These are phyloP conservation scores for Pseudohalonectria lignicola DNA, from an alignment of 2,329 filamentous ascomycete genomes.

Conservation along the genomic window DNA sequence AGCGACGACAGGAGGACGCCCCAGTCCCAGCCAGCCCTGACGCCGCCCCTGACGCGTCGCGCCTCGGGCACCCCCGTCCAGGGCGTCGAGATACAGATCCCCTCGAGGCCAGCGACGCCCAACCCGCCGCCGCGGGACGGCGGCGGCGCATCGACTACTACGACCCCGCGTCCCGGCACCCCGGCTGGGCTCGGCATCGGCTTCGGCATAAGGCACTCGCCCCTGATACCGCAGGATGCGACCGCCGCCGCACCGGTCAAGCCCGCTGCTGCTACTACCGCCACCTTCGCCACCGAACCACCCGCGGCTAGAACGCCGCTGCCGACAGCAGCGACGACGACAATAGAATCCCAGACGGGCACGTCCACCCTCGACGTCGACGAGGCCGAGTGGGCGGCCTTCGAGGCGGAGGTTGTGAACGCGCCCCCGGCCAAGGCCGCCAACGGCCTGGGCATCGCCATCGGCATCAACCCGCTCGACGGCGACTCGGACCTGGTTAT, in stretches of 20 bases:
- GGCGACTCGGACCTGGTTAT: slow-evolving; percentile 49
- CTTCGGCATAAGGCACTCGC: slow-evolving; percentile 27
- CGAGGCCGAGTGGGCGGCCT: slow-evolving; percentile 78
- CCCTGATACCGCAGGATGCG: slow-evolving; percentile 20
- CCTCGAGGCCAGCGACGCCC: slow-evolving; percentile 52
- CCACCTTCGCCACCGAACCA: slow-evolving; percentile 4
- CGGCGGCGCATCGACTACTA: slow-evolving; percentile 1
- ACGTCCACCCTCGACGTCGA: slow-evolving; percentile 33
- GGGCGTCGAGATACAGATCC: slow-evolving; percentile 51
- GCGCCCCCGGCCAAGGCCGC: slow-evolving; percentile 23
- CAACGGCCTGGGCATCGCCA: slow-evolving; percentile 10
- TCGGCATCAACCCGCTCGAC: no score
- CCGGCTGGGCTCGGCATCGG: slow-evolving; percentile 18
- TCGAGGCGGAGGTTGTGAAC: slow-evolving; percentile 63
- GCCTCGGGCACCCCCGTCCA: slow-evolving; percentile 40
- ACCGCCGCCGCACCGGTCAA: slow-evolving; percentile 2
- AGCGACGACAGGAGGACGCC: slow-evolving; percentile 3
- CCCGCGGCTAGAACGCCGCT: neutral
- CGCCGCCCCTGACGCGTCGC: slow-evolving; percentile 31
- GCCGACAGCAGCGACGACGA: neutral
- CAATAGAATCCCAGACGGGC: neutral
- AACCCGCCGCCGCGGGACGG: slow-evolving; percentile 19
- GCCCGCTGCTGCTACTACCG: slow-evolving; percentile 6
- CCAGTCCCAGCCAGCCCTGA: slow-evolving; percentile 13
- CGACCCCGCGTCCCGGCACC: no score